Base-by-base conservation (phyloP, 179 eudicot genomes). In the Patellifolia procumbens region DNA sequence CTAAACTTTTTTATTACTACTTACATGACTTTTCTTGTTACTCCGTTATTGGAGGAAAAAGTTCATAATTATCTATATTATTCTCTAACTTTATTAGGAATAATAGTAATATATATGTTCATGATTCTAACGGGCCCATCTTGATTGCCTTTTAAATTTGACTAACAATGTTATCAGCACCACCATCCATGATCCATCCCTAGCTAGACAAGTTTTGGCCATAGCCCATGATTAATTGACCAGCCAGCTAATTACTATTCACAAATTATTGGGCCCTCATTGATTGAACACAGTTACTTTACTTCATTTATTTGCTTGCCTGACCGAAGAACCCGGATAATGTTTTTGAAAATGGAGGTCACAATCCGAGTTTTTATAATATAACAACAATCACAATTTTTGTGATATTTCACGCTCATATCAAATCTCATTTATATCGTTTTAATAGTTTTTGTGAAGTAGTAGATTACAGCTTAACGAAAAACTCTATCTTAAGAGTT, bases 151-250 rank as follows among this genome's bases (percentile, higher is more conserved):
- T 68, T 51, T 51, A 49, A 24, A 1, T 43, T 43, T 46, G 29
- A 34, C 26, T 70, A 53, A 31, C 52, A 19, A 65, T n/a, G n/a
- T 69, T 69, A 37, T 28, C 0, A 42, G 31, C 66, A 79, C 31
- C 60, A 22, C 19, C 53, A 45, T 56, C 68, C 60, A 70, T 62
- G 51, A 29, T 52, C 22, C 15, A 12, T 11, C 13, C 29, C 45
- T n/a, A 69, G 51, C 19, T 4, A 29, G 68, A 74, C 68, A 74
- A 78, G 26, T n/a, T 48, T 61, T 11, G 64, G 31, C 62, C 80
- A 45, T 22, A 22, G 7, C 67, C 64, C 20, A 75, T 62, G 35
- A 59, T 58, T 62, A 22, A 80, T 76, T 71, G 79, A 68, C 45
- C 69, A 80, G 37, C 79, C n/a, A 52, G 59, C 61, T 17, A 31